Conservation (phyloP, 2,329 filamentous ascomycete genomes). For the Paraconiothyrium brasiliense region DNA sequence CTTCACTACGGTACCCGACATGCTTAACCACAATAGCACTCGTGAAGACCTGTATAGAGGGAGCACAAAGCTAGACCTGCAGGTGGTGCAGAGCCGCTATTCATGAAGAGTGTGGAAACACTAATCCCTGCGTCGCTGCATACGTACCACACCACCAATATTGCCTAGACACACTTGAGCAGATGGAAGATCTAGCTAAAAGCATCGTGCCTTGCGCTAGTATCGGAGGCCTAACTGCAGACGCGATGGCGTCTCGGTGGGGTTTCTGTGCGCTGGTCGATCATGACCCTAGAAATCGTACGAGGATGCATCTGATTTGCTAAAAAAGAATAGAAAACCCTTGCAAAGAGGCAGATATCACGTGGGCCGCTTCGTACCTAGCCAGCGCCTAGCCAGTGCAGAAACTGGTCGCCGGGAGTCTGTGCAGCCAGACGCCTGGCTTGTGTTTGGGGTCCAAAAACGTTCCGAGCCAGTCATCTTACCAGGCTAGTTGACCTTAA, state of each 20-base stretch:
- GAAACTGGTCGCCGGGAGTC: neutral
- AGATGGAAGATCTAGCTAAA: neutral
- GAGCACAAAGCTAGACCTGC: conserved; percentile 2
- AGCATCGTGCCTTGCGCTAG: neutral
- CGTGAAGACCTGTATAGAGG: neutral
- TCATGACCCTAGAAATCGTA: neutral
- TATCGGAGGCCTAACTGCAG: neutral
- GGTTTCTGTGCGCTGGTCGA: too few species aligned
- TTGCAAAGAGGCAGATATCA: neutral
- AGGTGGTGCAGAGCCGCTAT: neutral
- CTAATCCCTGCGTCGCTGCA: conserved; percentile 1
- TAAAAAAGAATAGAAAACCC: neutral
- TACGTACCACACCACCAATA: conserved; percentile 2
- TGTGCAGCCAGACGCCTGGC: neutral
- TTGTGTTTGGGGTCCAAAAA: conserved; percentile 7
- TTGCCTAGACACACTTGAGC: neutral
- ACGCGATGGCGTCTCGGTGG: neutral
- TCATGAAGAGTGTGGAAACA: neutral
- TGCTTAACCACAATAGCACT: neutral
- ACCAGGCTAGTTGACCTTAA: conserved; percentile 3
- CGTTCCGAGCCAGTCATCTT: neutral
- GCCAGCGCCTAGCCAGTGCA: neutral
- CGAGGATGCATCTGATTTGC: neutral
- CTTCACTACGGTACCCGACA: neutral
- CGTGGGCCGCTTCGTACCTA: neutral